Percentiles rank a stretch among this genome's conserved stretches.
Conservation (phyloP, 768 basidiomycete genomes). For the Podaxis pistillaris region DNA sequence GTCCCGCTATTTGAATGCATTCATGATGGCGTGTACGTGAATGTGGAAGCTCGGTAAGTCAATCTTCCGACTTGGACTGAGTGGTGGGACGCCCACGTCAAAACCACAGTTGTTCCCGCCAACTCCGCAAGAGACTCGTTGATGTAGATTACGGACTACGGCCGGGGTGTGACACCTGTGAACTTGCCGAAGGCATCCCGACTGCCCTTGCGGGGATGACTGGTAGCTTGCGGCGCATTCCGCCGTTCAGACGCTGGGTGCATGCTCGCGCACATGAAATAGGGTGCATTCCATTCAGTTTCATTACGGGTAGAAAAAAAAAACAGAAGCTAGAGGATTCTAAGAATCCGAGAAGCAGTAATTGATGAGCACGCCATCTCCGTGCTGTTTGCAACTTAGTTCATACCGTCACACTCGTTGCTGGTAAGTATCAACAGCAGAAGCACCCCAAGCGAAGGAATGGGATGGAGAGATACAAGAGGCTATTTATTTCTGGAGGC, state of each 20-base stretch:
- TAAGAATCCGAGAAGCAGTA: not conserved
- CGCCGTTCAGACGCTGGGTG: not conserved
- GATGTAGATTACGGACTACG: not conserved
- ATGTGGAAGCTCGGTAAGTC: not conserved
- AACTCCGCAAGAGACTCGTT: not conserved
- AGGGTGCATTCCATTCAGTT: not conserved
- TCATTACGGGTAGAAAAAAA: not conserved
- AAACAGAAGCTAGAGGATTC: not conserved
- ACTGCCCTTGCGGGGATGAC: not conserved
- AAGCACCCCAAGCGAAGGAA: not conserved
- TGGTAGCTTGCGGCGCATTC: not conserved
- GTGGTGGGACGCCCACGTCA: not conserved
- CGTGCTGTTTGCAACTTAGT: conserved; percentile 1
- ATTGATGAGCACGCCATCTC: not conserved
- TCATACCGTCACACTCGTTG: not conserved
- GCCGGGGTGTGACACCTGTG: not conserved
- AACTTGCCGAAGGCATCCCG: not conserved
- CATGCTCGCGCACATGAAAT: not conserved
- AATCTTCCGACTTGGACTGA: not conserved
- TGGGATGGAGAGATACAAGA: not conserved
- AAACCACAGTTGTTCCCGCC: not conserved
- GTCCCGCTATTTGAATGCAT: not conserved
- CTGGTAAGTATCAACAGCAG: not conserved
- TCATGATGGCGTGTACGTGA: conserved; percentile 4
- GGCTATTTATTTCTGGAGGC: not conserved